Base-by-base conservation (phyloP, 2,329 filamentous ascomycete species). In the Cladobotryum protrusum region DNA sequence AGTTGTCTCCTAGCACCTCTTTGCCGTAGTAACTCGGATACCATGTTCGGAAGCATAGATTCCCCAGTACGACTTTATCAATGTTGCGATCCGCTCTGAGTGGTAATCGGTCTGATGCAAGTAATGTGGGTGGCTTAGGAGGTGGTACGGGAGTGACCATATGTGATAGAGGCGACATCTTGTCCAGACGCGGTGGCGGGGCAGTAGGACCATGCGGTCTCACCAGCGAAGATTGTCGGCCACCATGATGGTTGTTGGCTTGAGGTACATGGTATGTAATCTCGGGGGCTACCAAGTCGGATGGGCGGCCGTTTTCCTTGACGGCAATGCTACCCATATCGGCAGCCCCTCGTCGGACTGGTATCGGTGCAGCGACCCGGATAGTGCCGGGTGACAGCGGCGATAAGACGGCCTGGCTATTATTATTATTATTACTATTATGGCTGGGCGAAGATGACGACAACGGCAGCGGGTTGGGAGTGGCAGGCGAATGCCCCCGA, bases 11-110 rank as follows among this genome's bases (percentile, higher is more conserved):
- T 4, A 84, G 67, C 7, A 83, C 72, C 49, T 84, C 90, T 73
- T 80, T 95, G 70, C 75, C 76, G 66, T 96, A 96, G 67, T 91
- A 93, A 14, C 89, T 95, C 7, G 90, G 89, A 66, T 93, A 96
- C 90, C 91, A 96, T 3, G 91, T 87, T 59, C 85, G 83, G 71
- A 96, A 95, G 60, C 84, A 82, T 32, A 93, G 76, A 60, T 90
- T 82, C 4, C 91, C 92, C 54, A 96, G 76, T 48, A 95, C 85
- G 46, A 96, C 88, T 64, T 89, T 87, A 63, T 89, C 82, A 56
- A 96, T 86, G 65, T 95, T 96, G 50, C 87, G 86, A 58, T 86
- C 83, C 9, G 75, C 63, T 34, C 68, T 67, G 1, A 67, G 70
- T 5, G 70, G 67, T 1, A 67, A 60, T 24, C 66, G 68, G 34